Evolutionary conservation across 352 stramenopile genomes (phyloP).

Genomic region (Phytophthora sojae): DNA sequence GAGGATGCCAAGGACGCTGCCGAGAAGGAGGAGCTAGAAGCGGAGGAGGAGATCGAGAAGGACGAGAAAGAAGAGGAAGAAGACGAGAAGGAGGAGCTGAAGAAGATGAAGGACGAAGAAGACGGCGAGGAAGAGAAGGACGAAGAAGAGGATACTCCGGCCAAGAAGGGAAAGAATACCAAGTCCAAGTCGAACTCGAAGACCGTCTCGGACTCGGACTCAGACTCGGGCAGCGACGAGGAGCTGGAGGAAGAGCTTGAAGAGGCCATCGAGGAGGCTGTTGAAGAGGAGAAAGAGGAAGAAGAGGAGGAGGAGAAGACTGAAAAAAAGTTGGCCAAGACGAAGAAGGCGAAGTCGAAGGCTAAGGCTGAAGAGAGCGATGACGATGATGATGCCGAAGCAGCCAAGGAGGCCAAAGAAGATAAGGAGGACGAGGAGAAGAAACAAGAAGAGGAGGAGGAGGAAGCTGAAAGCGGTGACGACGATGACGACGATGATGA

Average conservation of each 20-base stretch:
- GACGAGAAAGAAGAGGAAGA: constrained; percentile 24
- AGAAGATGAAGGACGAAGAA: constrained; percentile 13
- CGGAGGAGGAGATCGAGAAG: constrained; percentile 27
- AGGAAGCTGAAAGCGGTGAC: constrained; percentile 17
- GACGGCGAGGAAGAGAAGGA: constrained; percentile 27
- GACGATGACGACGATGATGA: constrained; percentile 8
- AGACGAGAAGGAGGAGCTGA: constrained; percentile 26
- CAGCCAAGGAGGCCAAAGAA: constrained; percentile 4
- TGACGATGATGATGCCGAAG: constrained; percentile 3
- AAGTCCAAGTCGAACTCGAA: constrained; percentile 4
- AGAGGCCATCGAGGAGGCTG: constrained; percentile 14
- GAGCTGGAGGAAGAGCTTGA: constrained; percentile 8
- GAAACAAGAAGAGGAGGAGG: constrained; percentile 15
- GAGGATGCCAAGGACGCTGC: constrained; percentile 24
- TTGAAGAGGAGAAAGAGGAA: constrained; percentile 16
- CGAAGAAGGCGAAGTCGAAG: constrained; percentile 27
- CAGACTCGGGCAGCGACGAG: constrained; percentile 4
- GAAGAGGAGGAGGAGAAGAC: constrained; percentile 15
- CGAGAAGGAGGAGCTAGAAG: constrained; percentile 35
- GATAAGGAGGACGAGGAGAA: constrained; percentile 19
- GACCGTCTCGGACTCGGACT: constrained; percentile 5
- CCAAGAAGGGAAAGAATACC: background rate
- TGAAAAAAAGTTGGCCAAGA: constrained; percentile 18
- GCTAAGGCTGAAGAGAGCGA: constrained; percentile 2
- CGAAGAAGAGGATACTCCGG: constrained; percentile 15